These are phyloP conservation scores for Closterium sp. DNA, from an alignment of 139 green algal genomes.

Conservation along the genomic window DNA sequence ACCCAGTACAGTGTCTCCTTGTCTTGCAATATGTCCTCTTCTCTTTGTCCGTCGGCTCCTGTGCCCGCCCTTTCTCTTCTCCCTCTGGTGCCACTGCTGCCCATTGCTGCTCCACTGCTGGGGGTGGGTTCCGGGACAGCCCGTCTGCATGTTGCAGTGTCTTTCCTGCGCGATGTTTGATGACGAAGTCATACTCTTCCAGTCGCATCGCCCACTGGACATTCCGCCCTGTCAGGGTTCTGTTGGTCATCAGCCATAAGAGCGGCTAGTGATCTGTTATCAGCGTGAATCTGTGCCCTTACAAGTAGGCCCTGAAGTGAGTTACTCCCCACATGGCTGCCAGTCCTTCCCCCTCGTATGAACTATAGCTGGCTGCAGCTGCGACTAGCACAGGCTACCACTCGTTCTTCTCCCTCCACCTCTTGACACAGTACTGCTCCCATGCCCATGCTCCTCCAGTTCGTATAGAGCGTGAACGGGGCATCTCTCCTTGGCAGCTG, in stretches of 20 bases:
- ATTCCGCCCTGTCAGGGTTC: background rate
- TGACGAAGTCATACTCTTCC: background rate
- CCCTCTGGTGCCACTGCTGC: background rate
- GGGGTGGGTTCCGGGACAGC: background rate
- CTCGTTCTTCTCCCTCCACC: too few relatives aligned
- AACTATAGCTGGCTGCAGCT: background rate
- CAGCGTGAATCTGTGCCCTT: background rate
- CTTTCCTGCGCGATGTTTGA: background rate
- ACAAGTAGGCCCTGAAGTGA: background rate
- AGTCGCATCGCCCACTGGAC: background rate
- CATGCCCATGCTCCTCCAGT: background rate
- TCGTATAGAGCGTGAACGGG: background rate
- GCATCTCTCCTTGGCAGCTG: background rate
- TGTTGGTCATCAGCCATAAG: background rate
- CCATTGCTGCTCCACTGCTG: too few relatives aligned
- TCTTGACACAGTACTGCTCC: background rate
- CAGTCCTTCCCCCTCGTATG: too few relatives aligned
- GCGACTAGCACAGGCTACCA: background rate
- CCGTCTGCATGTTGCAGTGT: background rate
- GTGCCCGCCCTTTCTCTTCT: background rate
- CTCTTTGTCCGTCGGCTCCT: too few relatives aligned
- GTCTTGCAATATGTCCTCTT: background rate
- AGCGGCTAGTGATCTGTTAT: background rate
- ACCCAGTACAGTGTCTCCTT: background rate
- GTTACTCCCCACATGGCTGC: background rate